A percentile compares a stretch with the other conserved stretches of the same genome.
phyloP scores from a whole-genome alignment of 495 filamentous ascomycete genomes.

The Hyaloscypha bicolor region DNA sequence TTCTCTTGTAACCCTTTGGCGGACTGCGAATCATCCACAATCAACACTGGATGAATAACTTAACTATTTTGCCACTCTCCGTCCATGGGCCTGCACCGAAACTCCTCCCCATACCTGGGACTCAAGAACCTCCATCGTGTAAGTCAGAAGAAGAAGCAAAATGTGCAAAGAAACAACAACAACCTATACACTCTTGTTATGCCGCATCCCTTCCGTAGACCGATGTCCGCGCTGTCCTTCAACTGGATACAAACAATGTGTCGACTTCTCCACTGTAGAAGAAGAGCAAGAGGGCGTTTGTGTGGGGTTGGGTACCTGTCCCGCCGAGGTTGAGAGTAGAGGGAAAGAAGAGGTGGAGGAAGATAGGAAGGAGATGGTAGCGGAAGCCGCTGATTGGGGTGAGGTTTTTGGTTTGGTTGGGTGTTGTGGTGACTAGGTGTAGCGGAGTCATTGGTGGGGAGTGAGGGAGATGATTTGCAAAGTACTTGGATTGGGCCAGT shows the following conservation, averaged over 20 bases:
- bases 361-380: not conserved
- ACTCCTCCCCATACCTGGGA: too few species aligned
- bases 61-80: too few species aligned
- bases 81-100: too few species aligned
- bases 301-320: not conserved
- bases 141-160: not conserved
- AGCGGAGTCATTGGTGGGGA: not conserved
- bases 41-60: too few species aligned
- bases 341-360: too few species aligned
- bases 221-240: not conserved
- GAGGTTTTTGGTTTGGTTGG: not conserved
- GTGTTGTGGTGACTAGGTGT: too few species aligned
- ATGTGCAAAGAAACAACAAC: conserved; percentile 5
- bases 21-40: not conserved
- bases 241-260: not conserved
- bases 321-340: not conserved
- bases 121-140: not conserved
- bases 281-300: not conserved
- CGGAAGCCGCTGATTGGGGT: not conserved
- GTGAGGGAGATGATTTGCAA: not conserved
- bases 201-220: conserved; percentile 2
- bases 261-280: not conserved
- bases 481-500: not conserved
- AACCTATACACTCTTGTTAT: not conserved
- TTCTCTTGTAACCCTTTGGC: not conserved